A percentile compares a stretch with the other conserved stretches of the same genome.
phyloP scores from a whole-genome alignment of 2,329 filamentous ascomycete species.

The Dactylonectria estremocensis region DNA sequence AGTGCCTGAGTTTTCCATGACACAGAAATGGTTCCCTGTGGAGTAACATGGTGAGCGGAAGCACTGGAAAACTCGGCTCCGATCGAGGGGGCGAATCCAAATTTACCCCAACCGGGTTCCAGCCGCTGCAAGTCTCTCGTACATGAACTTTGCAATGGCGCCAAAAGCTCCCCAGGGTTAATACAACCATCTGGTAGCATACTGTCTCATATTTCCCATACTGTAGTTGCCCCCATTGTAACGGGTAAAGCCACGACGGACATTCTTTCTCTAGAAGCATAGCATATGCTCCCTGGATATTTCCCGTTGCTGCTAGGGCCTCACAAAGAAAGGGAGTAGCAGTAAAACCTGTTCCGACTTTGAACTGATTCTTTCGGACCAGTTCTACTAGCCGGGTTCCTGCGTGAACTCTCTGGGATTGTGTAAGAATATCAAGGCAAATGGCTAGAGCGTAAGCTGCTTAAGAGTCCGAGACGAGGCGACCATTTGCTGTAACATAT shows the following conservation, averaged over 20 bases:
- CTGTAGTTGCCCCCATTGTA: too few species aligned
- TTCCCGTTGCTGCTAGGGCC: slow-evolving; percentile 36
- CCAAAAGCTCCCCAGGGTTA: too few species aligned
- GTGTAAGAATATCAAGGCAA: slow-evolving; percentile 37
- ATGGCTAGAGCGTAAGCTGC: slow-evolving; percentile 44
- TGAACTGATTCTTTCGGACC: slow-evolving; percentile 37
- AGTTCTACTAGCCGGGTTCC: slow-evolving; percentile 33
- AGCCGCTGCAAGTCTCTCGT: slow-evolving; percentile 44
- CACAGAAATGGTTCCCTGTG: slow-evolving; percentile 36
- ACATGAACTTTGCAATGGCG: slow-evolving; percentile 56
- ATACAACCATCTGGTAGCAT: too few species aligned
- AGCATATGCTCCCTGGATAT: slow-evolving; percentile 49
- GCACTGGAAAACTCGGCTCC: slow-evolving; percentile 38
- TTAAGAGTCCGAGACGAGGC: slow-evolving; percentile 41
- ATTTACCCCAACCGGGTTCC: slow-evolving; percentile 46
- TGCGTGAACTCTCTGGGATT: slow-evolving; percentile 22
- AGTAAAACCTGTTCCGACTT: slow-evolving; percentile 50
- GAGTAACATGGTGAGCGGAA: slow-evolving; percentile 36
- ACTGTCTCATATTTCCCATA: too few species aligned
- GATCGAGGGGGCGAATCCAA: slow-evolving; percentile 33
- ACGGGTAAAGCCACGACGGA: too few species aligned
- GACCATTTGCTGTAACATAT: slow-evolving; percentile 43
- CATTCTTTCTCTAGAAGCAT: slow-evolving; percentile 55
- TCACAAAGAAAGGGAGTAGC: slow-evolving; percentile 56
- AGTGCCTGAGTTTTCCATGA: slow-evolving; percentile 34